Percentiles rank a stretch among this genome's conserved stretches.
These are phyloP conservation scores for Rugonectria rugulosa DNA, from an alignment of 2,329 filamentous ascomycete species.

Conservation along the genomic window DNA sequence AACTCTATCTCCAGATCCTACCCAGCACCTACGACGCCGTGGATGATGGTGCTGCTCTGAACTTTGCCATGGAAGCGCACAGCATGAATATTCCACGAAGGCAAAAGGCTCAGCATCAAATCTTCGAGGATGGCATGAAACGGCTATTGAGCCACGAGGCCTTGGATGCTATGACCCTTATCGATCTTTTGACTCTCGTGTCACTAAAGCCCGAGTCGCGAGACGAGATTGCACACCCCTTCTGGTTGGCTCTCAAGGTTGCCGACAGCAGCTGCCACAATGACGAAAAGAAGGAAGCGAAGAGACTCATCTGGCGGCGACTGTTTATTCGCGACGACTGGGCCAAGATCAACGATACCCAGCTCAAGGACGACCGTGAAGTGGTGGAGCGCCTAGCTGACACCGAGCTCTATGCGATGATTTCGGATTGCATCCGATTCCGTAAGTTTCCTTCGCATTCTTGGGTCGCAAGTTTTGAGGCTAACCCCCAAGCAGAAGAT, in stretches of 20 bases:
- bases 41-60: constrained; percentile 79
- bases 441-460: constrained; percentile 57
- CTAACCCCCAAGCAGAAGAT: constrained; percentile 50
- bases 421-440: constrained; percentile 68
- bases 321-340: constrained; percentile 87
- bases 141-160: constrained; percentile 75
- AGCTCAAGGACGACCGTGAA: constrained; percentile 74
- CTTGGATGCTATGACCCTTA: constrained; percentile 69
- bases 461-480: constrained; percentile 6
- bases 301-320: constrained; percentile 82
- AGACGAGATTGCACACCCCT: constrained; percentile 71
- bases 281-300: constrained; percentile 65
- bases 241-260: constrained; percentile 75
- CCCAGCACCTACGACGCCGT: constrained; percentile 75
- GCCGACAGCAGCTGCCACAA: constrained; percentile 62
- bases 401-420: constrained; percentile 74
- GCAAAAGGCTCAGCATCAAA: constrained; percentile 70
- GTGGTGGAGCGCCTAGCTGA: constrained; percentile 67
- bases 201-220: constrained; percentile 52
- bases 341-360: constrained; percentile 79
- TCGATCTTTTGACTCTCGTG: constrained; percentile 84
- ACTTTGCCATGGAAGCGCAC: constrained; percentile 77
- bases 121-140: constrained; percentile 75
- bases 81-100: constrained; percentile 62
- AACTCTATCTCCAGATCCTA: constrained; percentile 74